A percentile compares a stretch with the other conserved stretches of the same genome.
These are phyloP conservation scores for Bipolaris oryzae DNA, from an alignment of 2,329 filamentous ascomycete species.

Conservation along the genomic window DNA sequence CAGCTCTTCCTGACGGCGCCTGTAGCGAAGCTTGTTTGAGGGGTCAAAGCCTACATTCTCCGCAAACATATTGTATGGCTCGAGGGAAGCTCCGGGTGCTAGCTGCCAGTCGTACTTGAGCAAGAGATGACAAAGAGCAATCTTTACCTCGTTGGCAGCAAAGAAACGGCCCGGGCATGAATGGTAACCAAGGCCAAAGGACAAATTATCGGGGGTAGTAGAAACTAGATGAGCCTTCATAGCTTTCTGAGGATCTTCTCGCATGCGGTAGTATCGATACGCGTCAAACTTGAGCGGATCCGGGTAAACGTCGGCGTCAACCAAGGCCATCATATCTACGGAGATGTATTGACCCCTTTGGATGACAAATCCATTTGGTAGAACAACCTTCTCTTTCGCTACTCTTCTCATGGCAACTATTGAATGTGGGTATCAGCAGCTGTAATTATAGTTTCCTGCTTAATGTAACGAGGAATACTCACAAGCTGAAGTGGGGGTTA, in stretches of 20 bases:
- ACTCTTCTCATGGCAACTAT: background rate
- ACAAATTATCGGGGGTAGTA: conserved; percentile 10
- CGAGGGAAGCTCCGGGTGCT: background rate
- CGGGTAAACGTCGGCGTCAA: background rate
- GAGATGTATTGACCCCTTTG: background rate
- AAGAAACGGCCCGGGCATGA: conserved; percentile 16
- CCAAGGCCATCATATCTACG: background rate
- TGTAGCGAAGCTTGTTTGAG: too few species aligned
- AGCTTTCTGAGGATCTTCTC: background rate
- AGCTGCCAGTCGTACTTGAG: conserved; percentile 21
- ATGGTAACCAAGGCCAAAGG: conserved; percentile 21
- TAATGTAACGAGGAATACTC: background rate
- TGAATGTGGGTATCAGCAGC: background rate
- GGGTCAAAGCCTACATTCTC: too few species aligned
- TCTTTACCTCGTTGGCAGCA: too few species aligned
- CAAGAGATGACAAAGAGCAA: conserved; percentile 12
- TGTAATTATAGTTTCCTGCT: background rate
- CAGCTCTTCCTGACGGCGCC: too few species aligned
- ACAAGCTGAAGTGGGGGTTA: background rate
- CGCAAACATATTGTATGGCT: too few species aligned
- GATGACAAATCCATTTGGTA: background rate
- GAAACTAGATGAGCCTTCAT: background rate
- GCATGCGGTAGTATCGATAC: conserved; percentile 2
- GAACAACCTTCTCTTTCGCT: background rate
- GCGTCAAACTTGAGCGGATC: background rate